Conservation (phyloP, 2,329 filamentous ascomycete genomes). For the Samsoniella hepiali region DNA sequence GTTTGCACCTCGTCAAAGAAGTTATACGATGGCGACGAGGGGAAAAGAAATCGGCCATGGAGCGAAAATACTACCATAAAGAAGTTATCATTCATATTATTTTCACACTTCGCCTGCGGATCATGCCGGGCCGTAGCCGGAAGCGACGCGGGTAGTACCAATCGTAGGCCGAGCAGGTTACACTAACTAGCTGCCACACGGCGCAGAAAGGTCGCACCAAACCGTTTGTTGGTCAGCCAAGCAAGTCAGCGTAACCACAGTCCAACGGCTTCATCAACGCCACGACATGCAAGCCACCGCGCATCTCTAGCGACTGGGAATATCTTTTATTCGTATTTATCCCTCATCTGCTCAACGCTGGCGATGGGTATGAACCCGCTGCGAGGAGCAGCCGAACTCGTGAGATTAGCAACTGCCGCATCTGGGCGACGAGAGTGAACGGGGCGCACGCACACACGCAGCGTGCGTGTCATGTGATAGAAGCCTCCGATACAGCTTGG, state of each 20-base stretch:
- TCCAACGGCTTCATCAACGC: background rate
- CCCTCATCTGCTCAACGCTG: background rate
- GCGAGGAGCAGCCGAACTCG: slow-evolving; percentile 2
- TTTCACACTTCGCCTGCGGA: background rate
- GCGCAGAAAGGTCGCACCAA: background rate
- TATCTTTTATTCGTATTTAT: no score
- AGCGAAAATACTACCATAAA: no score
- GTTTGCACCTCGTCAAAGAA: background rate
- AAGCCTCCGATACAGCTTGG: background rate
- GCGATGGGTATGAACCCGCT: slow-evolving; percentile 4
- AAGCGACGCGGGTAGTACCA: background rate
- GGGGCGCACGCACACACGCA: background rate
- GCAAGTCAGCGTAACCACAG: background rate
- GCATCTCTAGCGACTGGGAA: background rate
- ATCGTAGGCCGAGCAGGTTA: background rate
- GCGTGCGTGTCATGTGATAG: background rate
- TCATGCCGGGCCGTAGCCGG: background rate
- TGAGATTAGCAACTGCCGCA: background rate
- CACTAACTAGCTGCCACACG: background rate
- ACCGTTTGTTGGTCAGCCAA: background rate
- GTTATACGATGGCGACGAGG: no score
- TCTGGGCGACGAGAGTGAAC: background rate
- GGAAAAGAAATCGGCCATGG: no score
- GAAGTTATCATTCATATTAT: no score
- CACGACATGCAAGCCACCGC: background rate